Base-by-base conservation (phyloP, 2,329 filamentous ascomycete species). In the Neurospora sp. region DNA sequence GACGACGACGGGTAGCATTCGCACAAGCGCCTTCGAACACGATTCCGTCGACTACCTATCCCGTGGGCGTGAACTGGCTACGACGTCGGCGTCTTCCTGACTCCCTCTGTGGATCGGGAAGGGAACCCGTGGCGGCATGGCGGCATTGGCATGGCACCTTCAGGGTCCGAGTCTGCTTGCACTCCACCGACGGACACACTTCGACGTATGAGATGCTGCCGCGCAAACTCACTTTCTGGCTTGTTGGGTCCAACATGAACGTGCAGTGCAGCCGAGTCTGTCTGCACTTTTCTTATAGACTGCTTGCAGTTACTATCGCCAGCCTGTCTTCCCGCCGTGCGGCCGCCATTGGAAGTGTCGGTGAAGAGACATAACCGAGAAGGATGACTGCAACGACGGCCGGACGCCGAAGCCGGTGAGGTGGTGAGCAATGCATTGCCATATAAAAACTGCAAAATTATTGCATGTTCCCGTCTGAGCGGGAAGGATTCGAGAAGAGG, bases 131-230 rank as follows among this genome's bases (percentile, higher is more conserved):
- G 52, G 52, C 52, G 28, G 52, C 28, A 62, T 36, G 15, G 52
- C 28, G 28, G 52, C 12, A 62, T 62, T 62, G 52, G 52, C 12
- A 62, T 62, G 28, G 52, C 28, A 62, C 52, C 52, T 36, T 36
- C 23, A 62, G 52, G 52, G 52, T 62, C 23, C 52, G 52, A 62
- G 8, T 62, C 52, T 62, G 52, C 52, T 62, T 33, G 52, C 6
- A 36, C 23, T 62, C 28, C 52, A 62, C 52, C 52, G 28, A 17
- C 52, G 28, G 70, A 69, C 68, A n/a, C 41, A n/a, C 37, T 41
- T 41, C 57, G 43, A 68, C 73, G 73, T 74, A 74, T 73, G 72
- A 70, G 70, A 73, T 6, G 73, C 67, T 71, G 69, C 72, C 73
- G 71, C 73, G 69, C 72, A 70, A 62, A 62, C 52, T 17, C 52